Conservation (phyloP, 148 eudicot species). For the Dianthus caryophyllus region DNA sequence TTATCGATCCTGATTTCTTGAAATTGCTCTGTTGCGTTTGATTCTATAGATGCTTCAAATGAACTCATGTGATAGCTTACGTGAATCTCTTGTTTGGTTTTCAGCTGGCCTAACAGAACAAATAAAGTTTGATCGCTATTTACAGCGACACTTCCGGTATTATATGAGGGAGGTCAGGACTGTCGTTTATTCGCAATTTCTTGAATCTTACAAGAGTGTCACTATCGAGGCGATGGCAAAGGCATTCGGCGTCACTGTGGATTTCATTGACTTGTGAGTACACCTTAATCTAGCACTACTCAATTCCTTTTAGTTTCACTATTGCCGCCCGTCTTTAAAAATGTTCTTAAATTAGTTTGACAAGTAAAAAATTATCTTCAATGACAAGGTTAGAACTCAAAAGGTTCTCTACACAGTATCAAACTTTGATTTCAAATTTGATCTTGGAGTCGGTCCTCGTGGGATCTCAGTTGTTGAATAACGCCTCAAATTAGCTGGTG, state of each 20-base stretch:
- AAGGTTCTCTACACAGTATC: too few relatives aligned
- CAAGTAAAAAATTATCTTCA: too few relatives aligned
- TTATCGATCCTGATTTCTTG: neutral
- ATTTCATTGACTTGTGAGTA: constrained; percentile 91
- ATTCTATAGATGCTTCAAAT: neutral
- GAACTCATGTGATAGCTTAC: neutral
- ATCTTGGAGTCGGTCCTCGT: too few relatives aligned
- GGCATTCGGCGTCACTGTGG: constrained; percentile 88
- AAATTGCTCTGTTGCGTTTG: neutral
- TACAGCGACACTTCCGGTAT: constrained; percentile 87
- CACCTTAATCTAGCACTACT: neutral
- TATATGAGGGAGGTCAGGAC: constrained; percentile 98
- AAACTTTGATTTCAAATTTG: too few relatives aligned
- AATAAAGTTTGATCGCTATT: constrained; percentile 83
- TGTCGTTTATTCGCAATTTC: constrained; percentile 93
- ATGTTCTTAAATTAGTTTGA: neutral
- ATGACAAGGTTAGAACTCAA: too few relatives aligned
- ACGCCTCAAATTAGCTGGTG: too few relatives aligned
- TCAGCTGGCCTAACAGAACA: constrained; percentile 93
- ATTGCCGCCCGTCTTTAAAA: neutral
- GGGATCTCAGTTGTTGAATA: too few relatives aligned
- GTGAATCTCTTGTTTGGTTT: constrained; percentile 8
- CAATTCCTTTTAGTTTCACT: neutral
- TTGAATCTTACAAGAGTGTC: constrained; percentile 97
- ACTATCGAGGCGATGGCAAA: constrained; percentile 98